Percentiles rank a stretch among this genome's conserved stretches.
Evolutionary conservation across 176 grass and related monocot species (phyloP).

Genomic region (Panicum miliaceum): DNA sequence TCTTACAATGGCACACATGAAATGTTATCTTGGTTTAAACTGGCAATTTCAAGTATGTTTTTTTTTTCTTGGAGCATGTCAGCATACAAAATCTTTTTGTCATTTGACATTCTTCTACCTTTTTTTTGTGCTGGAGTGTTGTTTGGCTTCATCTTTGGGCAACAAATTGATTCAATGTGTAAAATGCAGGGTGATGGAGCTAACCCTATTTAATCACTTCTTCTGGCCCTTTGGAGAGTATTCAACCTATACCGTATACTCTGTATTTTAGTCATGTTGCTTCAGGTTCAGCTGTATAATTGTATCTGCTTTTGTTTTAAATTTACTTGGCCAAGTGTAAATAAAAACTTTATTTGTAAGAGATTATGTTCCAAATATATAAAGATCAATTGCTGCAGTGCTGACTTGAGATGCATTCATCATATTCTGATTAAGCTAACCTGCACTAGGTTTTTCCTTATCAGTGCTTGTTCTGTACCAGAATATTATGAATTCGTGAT

Average conservation of each 20-base stretch:
- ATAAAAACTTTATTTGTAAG: constrained; percentile 9
- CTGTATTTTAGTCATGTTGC: constrained; percentile 21
- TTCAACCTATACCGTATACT: constrained; percentile 4
- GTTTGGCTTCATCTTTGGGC: not conserved
- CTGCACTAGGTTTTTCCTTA: not conserved
- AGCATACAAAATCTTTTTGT: not conserved
- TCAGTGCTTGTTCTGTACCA: constrained; percentile 6
- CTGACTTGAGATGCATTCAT: not conserved
- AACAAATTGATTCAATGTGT: not conserved
- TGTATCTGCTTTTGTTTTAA: constrained; percentile 23
- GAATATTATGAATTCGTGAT: not conserved
- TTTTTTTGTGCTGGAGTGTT: constrained; percentile 5
- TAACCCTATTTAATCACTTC: constrained; percentile 31
- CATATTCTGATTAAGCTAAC: not conserved
- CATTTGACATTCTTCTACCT: not conserved
- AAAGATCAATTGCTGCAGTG: not conserved
- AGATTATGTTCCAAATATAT: constrained; percentile 20
- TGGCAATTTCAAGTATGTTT: constrained; percentile 16
- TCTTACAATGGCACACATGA: not conserved
- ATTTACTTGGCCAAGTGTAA: constrained; percentile 42
- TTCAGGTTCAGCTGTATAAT: constrained; percentile 36
- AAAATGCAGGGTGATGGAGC: constrained; percentile 50
- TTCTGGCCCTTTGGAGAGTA: constrained; percentile 43
- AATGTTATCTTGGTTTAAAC: not conserved
- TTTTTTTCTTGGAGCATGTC: constrained; percentile 1